Conservation (phyloP, 1,139 yeast species). For the Geotrichum citri-aurantii region DNA sequence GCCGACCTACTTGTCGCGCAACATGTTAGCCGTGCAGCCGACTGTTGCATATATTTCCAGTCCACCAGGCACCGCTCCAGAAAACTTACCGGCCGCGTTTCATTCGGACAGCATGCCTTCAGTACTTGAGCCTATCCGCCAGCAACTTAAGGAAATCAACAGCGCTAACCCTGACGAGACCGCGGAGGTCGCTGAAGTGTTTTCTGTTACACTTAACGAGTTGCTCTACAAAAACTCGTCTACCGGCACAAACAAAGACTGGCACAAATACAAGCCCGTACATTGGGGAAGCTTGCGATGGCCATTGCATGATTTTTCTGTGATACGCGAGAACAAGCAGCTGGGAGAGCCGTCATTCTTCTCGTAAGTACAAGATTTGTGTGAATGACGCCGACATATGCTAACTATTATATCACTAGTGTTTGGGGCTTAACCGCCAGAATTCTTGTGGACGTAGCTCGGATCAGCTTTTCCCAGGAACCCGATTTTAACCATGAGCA, state of each 20-base stretch:
- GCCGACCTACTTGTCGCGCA: slow-evolving; percentile 74
- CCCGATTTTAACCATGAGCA: slow-evolving; percentile 33
- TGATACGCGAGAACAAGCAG: slow-evolving; percentile 42
- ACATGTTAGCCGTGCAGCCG: slow-evolving; percentile 77
- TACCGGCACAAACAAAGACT: slow-evolving; percentile 22
- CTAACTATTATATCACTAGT: slow-evolving; percentile 45
- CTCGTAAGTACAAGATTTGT: slow-evolving; percentile 52
- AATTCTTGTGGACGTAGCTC: slow-evolving; percentile 71
- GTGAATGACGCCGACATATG: slow-evolving; percentile 42
- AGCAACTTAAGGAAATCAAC: background rate
- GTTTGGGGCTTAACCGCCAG: slow-evolving; percentile 94
- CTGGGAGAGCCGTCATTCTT: slow-evolving; percentile 47
- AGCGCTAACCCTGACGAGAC: slow-evolving; percentile 22
- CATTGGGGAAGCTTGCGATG: slow-evolving; percentile 35
- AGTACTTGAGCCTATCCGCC: slow-evolving; percentile 33
- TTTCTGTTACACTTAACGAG: slow-evolving; percentile 30
- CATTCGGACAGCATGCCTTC: slow-evolving; percentile 11
- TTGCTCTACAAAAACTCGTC: slow-evolving; percentile 22
- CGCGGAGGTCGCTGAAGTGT: slow-evolving; percentile 34
- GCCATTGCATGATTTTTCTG: slow-evolving; percentile 31
- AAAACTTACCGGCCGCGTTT: slow-evolving; percentile 5
- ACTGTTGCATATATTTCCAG: slow-evolving; percentile 54
- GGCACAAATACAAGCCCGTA: slow-evolving; percentile 36
- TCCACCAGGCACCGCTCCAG: background rate
- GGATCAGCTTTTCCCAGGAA: slow-evolving; percentile 46